Conservation (phyloP, 495 filamentous ascomycete genomes). For the Amphirosellinia nigrospora region DNA sequence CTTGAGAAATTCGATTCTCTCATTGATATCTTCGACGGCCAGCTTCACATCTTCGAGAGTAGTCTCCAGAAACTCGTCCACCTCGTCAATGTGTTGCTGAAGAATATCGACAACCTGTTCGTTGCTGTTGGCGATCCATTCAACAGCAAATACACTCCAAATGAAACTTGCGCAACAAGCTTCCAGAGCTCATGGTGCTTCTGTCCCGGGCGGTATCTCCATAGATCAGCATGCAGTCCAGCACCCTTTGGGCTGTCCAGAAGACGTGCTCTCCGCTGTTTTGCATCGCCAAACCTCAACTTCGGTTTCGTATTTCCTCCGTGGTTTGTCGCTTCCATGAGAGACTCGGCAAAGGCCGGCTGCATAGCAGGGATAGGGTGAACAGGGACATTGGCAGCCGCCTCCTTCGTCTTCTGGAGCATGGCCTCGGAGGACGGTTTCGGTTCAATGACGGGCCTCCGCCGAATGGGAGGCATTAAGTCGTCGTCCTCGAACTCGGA, state of each 20-base stretch:
- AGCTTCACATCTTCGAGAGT: conserved; percentile 85
- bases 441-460: conserved; percentile 11
- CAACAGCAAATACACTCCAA: conserved; percentile 88
- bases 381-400: conserved; percentile 52
- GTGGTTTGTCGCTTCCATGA: conserved; percentile 69
- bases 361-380: conserved; percentile 89
- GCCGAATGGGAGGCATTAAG: conserved; percentile 34
- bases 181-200: conserved; percentile 87
- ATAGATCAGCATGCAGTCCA: conserved; percentile 68
- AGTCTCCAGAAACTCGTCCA: conserved; percentile 86
- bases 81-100: conserved; percentile 89
- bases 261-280: conserved; percentile 69
- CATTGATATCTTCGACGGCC: conserved; percentile 76
- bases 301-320: conserved; percentile 54
- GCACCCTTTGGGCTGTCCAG: conserved; percentile 68
- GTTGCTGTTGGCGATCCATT: conserved; percentile 88
- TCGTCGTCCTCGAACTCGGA: conserved; percentile 42
- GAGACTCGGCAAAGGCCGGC: conserved; percentile 90
- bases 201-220: conserved; percentile 70
- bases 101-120: conserved; percentile 86
- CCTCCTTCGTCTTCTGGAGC: conserved; percentile 39
- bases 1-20: conserved; percentile 76
- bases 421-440: conserved; percentile 30
- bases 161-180: conserved; percentile 88
- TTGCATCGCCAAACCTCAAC: conserved; percentile 64